Base-by-base conservation (phyloP, 2,329 filamentous ascomycete species). In the Cytospora piceicola region DNA sequence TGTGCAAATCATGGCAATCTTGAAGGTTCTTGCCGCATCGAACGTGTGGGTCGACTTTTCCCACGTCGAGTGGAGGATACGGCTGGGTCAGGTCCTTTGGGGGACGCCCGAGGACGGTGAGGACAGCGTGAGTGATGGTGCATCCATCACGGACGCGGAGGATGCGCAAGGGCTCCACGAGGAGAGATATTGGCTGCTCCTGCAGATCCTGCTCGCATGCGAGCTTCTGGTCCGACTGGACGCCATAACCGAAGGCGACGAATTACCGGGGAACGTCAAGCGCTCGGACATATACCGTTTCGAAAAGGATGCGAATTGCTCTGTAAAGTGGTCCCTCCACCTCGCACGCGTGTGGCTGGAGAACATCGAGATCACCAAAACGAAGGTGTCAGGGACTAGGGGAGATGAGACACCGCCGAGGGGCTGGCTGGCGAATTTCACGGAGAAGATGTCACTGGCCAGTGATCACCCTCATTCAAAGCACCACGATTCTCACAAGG, bases 41-140 rank as follows among this genome's bases (percentile, higher is more conserved):
- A 88, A 89, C 64, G 84, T 91, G 55, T 93, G 90, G 90, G 83
- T 90, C 60, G 89, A 93, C 75, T 90, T 93, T 69, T 90, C 88
- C 24, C 82, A 88, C 36, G 87, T 92, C 8, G 90, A 92, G 73
- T 92, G 89, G 89, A 84, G 90, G 46, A 89, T 93, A 65, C 82
- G 89, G 15, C 79, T 93, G 1, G 90, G 90, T 8, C 90, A 92
- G 75, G 82, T 92, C 52, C 76, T 93, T 2, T 93, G 90, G 89
- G 88, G 84, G 20, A 77, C 80, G 20, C 77, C 79, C 7, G 73
- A 81, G 30, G 83, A 84, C 68, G 79, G 82, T 55, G 83, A 84
- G 52, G 84, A 85, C 69, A 79, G 82, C 56, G 70, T 83, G n/a
- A 81, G 82, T 53, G 85, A 86, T 65, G 81, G 81, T 27, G 79